phyloP scores from a whole-genome alignment of 192 early-diverging fungal species.

The Allomyces macrogynus region DNA sequence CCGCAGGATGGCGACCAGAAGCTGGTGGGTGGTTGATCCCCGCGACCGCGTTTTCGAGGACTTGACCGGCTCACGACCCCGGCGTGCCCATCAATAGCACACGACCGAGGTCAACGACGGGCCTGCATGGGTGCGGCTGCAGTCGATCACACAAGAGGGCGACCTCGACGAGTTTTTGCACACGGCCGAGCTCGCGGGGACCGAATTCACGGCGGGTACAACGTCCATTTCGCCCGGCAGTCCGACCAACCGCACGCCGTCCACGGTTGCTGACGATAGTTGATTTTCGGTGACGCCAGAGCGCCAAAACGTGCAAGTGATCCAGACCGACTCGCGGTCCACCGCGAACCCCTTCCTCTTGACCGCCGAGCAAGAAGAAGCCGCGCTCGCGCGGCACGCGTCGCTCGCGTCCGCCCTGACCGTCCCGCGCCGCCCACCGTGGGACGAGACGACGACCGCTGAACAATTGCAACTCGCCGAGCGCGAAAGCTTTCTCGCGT shows the following conservation, averaged over 20 bases:
- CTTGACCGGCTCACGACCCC: too few relatives aligned
- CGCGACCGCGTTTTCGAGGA: too few relatives aligned
- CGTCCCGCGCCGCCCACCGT: conserved; percentile 71
- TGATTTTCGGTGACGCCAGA: conserved; percentile 19
- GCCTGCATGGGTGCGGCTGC: conserved; percentile 64
- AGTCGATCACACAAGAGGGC: conserved; percentile 89
- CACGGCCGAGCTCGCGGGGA: conserved; percentile 85
- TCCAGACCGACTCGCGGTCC: conserved; percentile 31
- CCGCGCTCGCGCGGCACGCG: conserved; percentile 52
- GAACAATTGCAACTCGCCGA: conserved; percentile 61
- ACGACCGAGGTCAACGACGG: conserved; percentile 70
- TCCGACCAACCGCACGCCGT: conserved; percentile 2
- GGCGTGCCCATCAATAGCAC: conserved; percentile 21
- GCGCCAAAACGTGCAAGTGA: conserved; percentile 64
- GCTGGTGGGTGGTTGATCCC: too few relatives aligned
- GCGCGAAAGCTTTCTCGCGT: conserved; percentile 71
- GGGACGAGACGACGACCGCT: conserved; percentile 67
- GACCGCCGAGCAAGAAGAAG: conserved; percentile 52
- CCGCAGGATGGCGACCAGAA: too few relatives aligned
- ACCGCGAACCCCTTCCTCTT: conserved; percentile 62
- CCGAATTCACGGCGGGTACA: conserved; percentile 70
- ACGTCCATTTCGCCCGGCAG: conserved; percentile 5
- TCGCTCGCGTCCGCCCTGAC: conserved; percentile 53
- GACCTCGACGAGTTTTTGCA: conserved; percentile 91
- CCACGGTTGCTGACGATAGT: background rate